A percentile compares a stretch with the other conserved stretches of the same genome.
phyloP scores from a whole-genome alignment of 176 grass and related monocot genomes.

The Themeda triandra region DNA sequence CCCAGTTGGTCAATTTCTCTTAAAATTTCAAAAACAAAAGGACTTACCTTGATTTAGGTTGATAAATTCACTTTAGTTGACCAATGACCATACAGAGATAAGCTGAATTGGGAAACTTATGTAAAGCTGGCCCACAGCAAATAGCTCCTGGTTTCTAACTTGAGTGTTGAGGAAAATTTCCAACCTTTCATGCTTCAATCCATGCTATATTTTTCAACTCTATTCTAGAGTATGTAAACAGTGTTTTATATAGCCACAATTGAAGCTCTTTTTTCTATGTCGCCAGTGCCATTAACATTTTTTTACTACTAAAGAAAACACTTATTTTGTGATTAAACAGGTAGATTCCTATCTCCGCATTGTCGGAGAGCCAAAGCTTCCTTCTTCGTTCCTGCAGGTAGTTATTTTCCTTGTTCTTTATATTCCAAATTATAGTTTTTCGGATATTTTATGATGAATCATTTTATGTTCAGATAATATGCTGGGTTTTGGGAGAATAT shows the following conservation, averaged over 20 bases:
- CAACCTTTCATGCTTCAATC: neutral
- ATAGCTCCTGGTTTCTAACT: constrained; percentile 1
- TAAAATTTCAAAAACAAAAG: neutral
- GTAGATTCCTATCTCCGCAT: constrained; percentile 94
- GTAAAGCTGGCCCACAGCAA: neutral
- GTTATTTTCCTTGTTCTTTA: constrained; percentile 25
- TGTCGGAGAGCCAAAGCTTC: constrained; percentile 97
- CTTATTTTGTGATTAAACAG: constrained; percentile 41
- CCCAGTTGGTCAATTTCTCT: neutral
- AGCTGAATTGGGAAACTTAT: neutral
- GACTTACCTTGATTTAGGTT: neutral
- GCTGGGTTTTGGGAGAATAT: constrained; percentile 99
- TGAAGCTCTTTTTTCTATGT: too few species aligned
- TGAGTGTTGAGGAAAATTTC: neutral
- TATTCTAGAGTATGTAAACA: neutral
- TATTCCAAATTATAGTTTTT: neutral
- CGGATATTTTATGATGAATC: constrained; percentile 17
- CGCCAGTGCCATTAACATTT: neutral
- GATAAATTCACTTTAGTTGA: neutral
- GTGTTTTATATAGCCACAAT: neutral
- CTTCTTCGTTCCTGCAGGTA: constrained; percentile 97
- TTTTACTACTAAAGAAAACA: neutral
- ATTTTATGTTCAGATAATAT: constrained; percentile 71
- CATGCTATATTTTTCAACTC: neutral
- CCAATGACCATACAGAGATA: neutral